These are phyloP conservation scores for Phialophora expanda DNA, from an alignment of 2,329 filamentous ascomycete species.

Conservation along the genomic window DNA sequence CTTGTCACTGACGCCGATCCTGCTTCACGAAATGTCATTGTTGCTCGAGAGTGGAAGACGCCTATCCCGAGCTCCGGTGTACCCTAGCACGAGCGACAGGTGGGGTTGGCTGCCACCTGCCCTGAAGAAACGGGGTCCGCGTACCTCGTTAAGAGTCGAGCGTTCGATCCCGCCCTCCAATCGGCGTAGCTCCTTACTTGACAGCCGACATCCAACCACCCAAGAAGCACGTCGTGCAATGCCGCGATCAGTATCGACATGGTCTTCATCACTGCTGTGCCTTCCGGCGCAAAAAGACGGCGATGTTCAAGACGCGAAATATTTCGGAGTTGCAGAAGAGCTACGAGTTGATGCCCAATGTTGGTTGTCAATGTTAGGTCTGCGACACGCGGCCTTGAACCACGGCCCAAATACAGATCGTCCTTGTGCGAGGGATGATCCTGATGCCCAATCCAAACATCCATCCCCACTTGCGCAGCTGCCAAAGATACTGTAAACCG, in stretches of 20 bases:
- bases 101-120: not conserved
- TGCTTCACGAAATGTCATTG: not conserved
- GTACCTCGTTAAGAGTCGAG: not conserved
- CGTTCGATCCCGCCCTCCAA: not conserved
- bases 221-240: not conserved
- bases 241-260: not conserved
- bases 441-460: constrained; percentile 31
- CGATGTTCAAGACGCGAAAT: not conserved
- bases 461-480: constrained; percentile 17
- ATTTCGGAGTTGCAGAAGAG: constrained; percentile 7
- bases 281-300: not conserved
- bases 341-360: constrained; percentile 24
- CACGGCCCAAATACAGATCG: constrained; percentile 18
- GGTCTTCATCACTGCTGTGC: not conserved
- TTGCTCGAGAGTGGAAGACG: constrained; percentile 8
- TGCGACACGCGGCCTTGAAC: not conserved
- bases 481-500: constrained; percentile 14
- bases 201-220: not conserved
- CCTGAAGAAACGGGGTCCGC: not conserved
- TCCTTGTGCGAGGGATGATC: constrained; percentile 26
- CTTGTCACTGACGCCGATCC: not conserved
- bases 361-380: not conserved
- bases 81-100: constrained; percentile 5
- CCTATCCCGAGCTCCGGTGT: constrained; percentile 25
- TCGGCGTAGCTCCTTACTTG: not conserved